Evolutionary conservation across 345 rosid species (phyloP).

Genomic region (Leavenworthia alabamica): DNA sequence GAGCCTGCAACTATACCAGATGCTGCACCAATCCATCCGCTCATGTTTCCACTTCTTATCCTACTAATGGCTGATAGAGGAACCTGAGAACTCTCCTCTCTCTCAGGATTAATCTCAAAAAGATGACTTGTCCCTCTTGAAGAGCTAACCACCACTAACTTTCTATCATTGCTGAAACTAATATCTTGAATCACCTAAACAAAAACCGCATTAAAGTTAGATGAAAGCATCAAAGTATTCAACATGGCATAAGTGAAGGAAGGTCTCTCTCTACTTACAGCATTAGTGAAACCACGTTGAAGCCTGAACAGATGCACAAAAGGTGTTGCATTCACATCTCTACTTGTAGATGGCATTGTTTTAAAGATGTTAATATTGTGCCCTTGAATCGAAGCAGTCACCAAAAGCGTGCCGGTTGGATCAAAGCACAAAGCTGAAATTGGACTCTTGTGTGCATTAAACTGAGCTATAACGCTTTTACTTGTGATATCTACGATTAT

Average conservation of each 20-base stretch:
- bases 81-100: conserved; percentile 43
- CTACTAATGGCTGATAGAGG: conserved; percentile 70
- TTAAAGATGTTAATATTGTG: too few species aligned
- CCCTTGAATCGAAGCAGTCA: too few species aligned
- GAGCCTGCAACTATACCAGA: conserved; percentile 59
- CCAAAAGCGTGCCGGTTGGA: too few species aligned
- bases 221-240: not conserved
- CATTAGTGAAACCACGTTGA: too few species aligned
- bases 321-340: conserved; percentile 18
- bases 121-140: conserved; percentile 93
- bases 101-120: conserved; percentile 65
- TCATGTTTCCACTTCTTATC: conserved; percentile 63
- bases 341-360: conserved; percentile 11
- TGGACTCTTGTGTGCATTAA: conserved; percentile 39
- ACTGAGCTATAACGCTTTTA: conserved; percentile 65
- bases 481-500: conserved; percentile 70
- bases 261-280: not conserved
- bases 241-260: not conserved
- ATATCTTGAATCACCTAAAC: not conserved
- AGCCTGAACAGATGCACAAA: too few species aligned
- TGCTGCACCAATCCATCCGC: conserved; percentile 91
- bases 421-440: too few species aligned
- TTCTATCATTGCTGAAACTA: conserved; percentile 79
- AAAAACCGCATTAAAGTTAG: not conserved
- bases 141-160: conserved; percentile 85